Conservation (phyloP, 2,329 filamentous ascomycete species). For the Colletotrichum noveboracense region DNA sequence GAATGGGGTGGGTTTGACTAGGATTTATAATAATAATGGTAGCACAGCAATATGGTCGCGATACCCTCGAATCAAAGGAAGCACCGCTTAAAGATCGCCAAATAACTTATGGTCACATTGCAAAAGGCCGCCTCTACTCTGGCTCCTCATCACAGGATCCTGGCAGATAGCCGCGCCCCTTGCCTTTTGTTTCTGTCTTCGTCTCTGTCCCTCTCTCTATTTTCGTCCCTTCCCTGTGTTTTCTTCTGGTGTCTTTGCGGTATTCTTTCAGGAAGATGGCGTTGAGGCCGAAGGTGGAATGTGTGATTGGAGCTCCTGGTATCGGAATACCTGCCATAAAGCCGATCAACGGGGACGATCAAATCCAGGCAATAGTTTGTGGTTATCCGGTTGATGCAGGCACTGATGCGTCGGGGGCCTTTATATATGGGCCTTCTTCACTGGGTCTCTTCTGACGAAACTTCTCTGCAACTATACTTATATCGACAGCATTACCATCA, state of each 20-base stretch:
- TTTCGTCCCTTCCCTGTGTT: not conserved
- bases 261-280: not conserved
- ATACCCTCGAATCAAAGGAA: not conserved
- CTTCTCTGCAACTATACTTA: no score
- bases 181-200: not conserved
- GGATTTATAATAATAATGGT: not conserved
- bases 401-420: no score
- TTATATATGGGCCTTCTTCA: no score
- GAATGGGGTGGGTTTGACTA: constrained; percentile 27
- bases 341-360: not conserved
- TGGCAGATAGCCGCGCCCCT: not conserved
- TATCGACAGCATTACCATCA: no score
- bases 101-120: accelerated
- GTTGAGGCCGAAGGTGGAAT: not conserved
- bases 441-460: no score
- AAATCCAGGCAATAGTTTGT: not conserved
- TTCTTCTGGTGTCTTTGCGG: not conserved
- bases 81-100: not conserved
- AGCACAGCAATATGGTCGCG: not conserved
- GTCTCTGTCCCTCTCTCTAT: not conserved
- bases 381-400: no score
- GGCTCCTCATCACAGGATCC: not conserved
- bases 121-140: not conserved
- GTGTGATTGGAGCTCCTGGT: not conserved
- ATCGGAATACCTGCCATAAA: not conserved